These are phyloP conservation scores for Rosa chinensis DNA, from an alignment of 306 rosid genomes.

Conservation along the genomic window DNA sequence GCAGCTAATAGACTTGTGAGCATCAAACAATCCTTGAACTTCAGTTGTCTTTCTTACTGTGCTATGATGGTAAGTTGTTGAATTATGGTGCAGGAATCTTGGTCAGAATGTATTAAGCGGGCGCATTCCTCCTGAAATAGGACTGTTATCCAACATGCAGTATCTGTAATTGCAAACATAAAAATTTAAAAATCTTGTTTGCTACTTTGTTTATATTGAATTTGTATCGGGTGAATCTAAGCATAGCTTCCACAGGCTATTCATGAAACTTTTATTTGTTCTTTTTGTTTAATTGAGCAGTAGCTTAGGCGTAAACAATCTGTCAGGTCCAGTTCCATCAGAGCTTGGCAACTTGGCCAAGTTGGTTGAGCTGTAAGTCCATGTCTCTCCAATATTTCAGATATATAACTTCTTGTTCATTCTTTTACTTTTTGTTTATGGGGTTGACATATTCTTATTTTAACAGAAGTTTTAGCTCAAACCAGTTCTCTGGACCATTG, in stretches of 20 bases:
- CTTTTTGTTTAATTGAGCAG: conserved; percentile 24
- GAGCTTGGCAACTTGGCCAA: conserved; percentile 35
- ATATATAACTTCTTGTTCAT: not conserved
- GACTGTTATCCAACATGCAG: conserved; percentile 31
- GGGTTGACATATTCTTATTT: not conserved
- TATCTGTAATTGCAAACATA: conserved; percentile 30
- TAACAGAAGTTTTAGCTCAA: conserved; percentile 41
- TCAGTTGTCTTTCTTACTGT: not conserved
- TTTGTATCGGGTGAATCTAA: not conserved
- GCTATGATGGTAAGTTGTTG: conserved; percentile 2
- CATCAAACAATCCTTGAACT: not conserved
- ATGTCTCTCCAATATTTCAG: not conserved
- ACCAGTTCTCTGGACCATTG: conserved; percentile 32
- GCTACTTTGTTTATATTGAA: not conserved
- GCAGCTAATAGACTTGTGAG: conserved; percentile 42
- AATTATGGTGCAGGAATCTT: conserved; percentile 36
- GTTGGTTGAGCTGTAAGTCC: conserved; percentile 36
- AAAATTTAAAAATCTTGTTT: not conserved
- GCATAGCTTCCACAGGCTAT: not conserved
- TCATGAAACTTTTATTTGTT: not conserved
- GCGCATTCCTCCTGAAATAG: conserved; percentile 33
- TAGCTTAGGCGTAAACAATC: conserved; percentile 44
- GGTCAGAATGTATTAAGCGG: conserved; percentile 39
- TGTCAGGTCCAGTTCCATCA: conserved; percentile 37
- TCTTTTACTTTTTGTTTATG: not conserved